phyloP scores from a whole-genome alignment of 225 moss, liverwort and hornwort genomes.

The Takakia lepidozioides region DNA sequence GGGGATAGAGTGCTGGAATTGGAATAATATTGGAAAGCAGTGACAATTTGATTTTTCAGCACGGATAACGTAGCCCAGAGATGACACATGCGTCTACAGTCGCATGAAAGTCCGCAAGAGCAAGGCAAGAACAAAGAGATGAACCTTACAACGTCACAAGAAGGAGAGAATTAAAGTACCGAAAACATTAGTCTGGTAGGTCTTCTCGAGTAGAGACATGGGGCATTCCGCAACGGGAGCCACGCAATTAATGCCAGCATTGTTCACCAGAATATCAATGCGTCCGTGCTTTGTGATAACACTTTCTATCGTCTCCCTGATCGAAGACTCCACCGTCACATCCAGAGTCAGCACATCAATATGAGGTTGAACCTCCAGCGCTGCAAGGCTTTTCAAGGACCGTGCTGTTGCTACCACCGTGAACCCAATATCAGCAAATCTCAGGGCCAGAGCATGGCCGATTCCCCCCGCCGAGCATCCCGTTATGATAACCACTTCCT shows the following conservation, averaged over 20 bases:
- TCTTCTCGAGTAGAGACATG: slow-evolving; percentile 32
- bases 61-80: not conserved
- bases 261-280: slow-evolving; percentile 76
- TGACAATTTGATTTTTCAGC: not conserved
- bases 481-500: slow-evolving; percentile 69
- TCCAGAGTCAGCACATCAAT: slow-evolving; percentile 50
- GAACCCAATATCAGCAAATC: slow-evolving; percentile 38
- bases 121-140: not conserved
- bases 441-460: slow-evolving; percentile 50
- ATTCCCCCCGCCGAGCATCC: slow-evolving; percentile 79
- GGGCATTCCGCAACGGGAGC: slow-evolving; percentile 54
- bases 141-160: no score
- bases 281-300: slow-evolving; percentile 44
- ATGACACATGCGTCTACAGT: not conserved
- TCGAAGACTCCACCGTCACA: slow-evolving; percentile 33
- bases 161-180: slow-evolving; percentile 24
- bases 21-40: not conserved
- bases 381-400: slow-evolving; percentile 42
- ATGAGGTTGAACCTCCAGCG: slow-evolving; percentile 23
- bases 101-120: not conserved
- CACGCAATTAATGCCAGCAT: slow-evolving; percentile 57
- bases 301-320: slow-evolving; percentile 29
- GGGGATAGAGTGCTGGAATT: not conserved
- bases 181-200: slow-evolving; percentile 56
- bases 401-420: slow-evolving; percentile 66